Evolutionary conservation across 2,329 filamentous ascomycete genomes (phyloP).

Genomic region (Alternaria ethzedia): DNA sequence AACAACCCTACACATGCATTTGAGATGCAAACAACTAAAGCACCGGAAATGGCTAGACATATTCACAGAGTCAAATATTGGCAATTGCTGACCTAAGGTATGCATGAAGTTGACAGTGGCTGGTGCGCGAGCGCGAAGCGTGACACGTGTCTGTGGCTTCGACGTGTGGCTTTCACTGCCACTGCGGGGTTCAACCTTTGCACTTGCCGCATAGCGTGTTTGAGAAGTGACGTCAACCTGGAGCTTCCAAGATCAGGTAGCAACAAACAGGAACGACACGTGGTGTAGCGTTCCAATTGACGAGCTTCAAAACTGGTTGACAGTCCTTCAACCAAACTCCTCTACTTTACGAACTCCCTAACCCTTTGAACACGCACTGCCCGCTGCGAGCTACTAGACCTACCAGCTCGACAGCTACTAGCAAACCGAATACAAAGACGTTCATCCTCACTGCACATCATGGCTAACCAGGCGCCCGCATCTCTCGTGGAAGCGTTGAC

Average conservation of each 20-base stretch:
- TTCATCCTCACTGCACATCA: background rate
- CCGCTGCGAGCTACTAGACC: background rate
- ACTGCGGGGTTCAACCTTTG: slow-evolving; percentile 2
- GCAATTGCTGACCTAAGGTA: background rate
- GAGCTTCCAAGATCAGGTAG: slow-evolving; percentile 3
- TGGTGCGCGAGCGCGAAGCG: background rate
- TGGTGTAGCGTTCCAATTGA: background rate
- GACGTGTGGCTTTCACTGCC: slow-evolving; percentile 1
- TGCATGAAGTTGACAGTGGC: background rate
- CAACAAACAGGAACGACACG: slow-evolving; percentile 1
- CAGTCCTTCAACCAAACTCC: background rate
- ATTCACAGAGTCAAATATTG: background rate
- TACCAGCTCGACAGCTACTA: background rate
- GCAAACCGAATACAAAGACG: background rate
- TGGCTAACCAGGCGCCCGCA: slow-evolving; percentile 11
- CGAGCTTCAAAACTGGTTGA: background rate
- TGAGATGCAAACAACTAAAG: slow-evolving; percentile 19
- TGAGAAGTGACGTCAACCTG: slow-evolving; percentile 3
- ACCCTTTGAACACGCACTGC: background rate
- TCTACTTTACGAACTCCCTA: background rate
- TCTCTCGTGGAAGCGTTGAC: slow-evolving; percentile 50
- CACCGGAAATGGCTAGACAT: background rate
- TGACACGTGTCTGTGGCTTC: slow-evolving; percentile 6
- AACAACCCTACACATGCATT: background rate
- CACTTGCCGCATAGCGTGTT: background rate